phyloP scores from a whole-genome alignment of 2,329 filamentous ascomycete genomes.

The Fusarium sulawesiense region DNA sequence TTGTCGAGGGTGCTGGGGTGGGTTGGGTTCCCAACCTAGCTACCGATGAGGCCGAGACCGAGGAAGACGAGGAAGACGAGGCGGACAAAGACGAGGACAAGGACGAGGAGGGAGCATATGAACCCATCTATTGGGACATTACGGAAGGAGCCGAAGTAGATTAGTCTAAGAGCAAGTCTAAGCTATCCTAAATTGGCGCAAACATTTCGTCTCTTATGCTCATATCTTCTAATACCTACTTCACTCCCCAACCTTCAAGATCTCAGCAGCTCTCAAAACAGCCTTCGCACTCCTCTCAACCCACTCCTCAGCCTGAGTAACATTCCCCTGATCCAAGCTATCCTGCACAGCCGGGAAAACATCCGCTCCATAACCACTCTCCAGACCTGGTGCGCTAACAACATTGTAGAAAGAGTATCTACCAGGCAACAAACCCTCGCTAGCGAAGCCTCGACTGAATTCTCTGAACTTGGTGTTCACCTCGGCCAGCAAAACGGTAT shows the following conservation, averaged over 20 bases:
- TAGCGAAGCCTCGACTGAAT: conserved; percentile 29
- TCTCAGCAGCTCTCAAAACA: conserved; percentile 30
- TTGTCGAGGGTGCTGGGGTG: too few species aligned
- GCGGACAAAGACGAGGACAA: not conserved
- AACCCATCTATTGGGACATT: too few species aligned
- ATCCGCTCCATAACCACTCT: conserved; percentile 35
- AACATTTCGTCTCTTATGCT: not conserved
- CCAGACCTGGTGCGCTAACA: conserved; percentile 27
- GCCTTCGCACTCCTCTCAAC: conserved; percentile 34
- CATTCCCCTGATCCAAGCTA: conserved; percentile 32
- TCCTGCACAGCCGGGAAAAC: conserved; percentile 39
- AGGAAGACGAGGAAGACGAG: not conserved
- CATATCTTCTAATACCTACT: accelerated
- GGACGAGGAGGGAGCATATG: too few species aligned
- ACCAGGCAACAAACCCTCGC: conserved; percentile 24
- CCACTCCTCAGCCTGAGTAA: conserved; percentile 36
- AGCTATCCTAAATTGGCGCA: not conserved
- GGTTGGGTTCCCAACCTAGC: too few species aligned
- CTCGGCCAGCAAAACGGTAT: not conserved
- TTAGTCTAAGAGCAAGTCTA: not conserved
- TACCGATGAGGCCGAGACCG: not conserved
- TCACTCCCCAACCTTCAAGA: conserved; percentile 16
- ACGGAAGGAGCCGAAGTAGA: too few species aligned
- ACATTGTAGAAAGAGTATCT: conserved; percentile 33
- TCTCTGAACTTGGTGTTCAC: conserved; percentile 20